phyloP scores from a whole-genome alignment of 1,284 basidiomycete species.

The Phenoliferia sp. region DNA sequence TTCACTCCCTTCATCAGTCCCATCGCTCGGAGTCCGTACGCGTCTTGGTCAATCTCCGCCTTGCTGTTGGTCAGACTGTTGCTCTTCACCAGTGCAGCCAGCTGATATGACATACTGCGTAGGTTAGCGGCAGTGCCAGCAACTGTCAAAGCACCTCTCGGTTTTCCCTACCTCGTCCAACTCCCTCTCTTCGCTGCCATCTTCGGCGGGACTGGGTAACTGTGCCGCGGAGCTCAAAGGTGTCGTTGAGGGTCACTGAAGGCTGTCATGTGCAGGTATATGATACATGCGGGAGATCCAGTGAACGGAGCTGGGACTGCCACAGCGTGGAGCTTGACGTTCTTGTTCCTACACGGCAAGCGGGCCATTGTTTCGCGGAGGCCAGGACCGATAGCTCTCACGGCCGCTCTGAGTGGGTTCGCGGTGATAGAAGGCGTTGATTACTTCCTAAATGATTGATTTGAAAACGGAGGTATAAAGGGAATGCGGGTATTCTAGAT shows the following conservation, averaged over 20 bases:
- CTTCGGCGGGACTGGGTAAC: slow-evolving; percentile 20
- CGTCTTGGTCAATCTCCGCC: slow-evolving; percentile 15
- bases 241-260: neutral
- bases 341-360: slow-evolving; percentile 28
- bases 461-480: too few species aligned
- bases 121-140: slow-evolving; percentile 21
- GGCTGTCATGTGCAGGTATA: slow-evolving; percentile 16
- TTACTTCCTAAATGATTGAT: neutral
- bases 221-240: neutral
- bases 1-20: neutral
- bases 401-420: slow-evolving; percentile 7
- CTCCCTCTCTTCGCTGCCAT: slow-evolving; percentile 25
- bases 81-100: fast-evolving
- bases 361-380: slow-evolving; percentile 19
- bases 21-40: slow-evolving; percentile 8
- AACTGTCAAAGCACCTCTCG: slow-evolving; percentile 12
- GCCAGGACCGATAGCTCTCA: slow-evolving; percentile 20
- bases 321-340: slow-evolving; percentile 31
- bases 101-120: neutral
- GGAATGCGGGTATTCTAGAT: too few species aligned
- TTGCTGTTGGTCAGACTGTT: slow-evolving; percentile 8
- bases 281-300: slow-evolving; percentile 26
- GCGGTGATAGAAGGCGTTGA: neutral
- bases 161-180: slow-evolving; percentile 30
- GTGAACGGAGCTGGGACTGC: slow-evolving; percentile 29